A percentile compares a stretch with the other conserved stretches of the same genome.
phyloP scores from a whole-genome alignment of 2,329 filamentous ascomycete species.

The Colletotrichum brevisporum region DNA sequence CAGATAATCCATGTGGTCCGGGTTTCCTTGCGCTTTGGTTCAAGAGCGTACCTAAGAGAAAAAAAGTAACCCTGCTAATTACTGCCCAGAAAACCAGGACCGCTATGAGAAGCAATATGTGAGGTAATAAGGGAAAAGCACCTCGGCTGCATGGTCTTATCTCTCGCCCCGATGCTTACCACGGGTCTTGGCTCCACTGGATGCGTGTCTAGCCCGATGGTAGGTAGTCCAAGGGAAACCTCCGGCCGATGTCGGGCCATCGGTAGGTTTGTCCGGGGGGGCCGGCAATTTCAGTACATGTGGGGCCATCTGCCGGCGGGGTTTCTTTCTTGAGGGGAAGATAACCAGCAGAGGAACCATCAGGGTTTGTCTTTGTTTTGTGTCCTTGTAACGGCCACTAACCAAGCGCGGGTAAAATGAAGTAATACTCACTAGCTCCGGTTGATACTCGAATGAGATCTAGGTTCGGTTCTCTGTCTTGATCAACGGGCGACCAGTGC shows the following conservation, averaged over 20 bases:
- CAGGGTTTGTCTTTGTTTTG: not conserved
- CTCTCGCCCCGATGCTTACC: conserved; percentile 25
- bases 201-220: conserved; percentile 15
- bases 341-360: not conserved
- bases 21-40: not conserved
- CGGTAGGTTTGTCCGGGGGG: not conserved
- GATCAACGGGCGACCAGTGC: too few species aligned
- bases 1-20: not conserved
- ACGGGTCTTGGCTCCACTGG: conserved; percentile 1
- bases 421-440: too few species aligned
- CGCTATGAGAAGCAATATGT: conserved; percentile 25
- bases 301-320: not conserved
- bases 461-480: too few species aligned
- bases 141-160: conserved; percentile 6
- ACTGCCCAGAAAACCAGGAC: conserved; percentile 22
- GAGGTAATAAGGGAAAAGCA: not conserved
- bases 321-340: not conserved
- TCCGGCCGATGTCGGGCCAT: conserved; percentile 25
- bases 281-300: not conserved
- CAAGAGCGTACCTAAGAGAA: too few species aligned
- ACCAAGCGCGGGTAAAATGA: too few species aligned
- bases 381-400: too few species aligned
- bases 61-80: conserved; percentile 1
- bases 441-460: too few species aligned
- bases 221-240: too few species aligned